Evolutionary conservation across 768 basidiomycete genomes (phyloP), one percentile per base, ranked within the genome.

Genomic region (Cystofilobasidium ferigula): DNA sequence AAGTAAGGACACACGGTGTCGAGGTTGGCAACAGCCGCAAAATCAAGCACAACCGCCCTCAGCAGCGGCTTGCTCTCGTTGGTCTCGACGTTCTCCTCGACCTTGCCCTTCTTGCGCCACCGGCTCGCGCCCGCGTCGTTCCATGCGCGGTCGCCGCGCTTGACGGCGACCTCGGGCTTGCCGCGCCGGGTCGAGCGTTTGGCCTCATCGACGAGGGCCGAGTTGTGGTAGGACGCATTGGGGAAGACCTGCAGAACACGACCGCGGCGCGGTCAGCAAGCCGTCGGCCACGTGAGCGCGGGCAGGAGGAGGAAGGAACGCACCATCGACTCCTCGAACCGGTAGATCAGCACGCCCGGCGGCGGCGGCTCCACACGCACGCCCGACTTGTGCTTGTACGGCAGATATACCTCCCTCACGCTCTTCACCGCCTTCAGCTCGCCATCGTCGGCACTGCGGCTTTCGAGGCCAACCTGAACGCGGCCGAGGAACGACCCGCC

Each of bases 401-500:
- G 92, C 0, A 97, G 79, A 77, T 85, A 98, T 12, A 99, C 82
- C 20, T 94, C 87, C 28, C 92, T 86, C 3, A 47, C 45, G 45
- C n/a, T n/a, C n/a, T n/a, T n/a, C n/a, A 13, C n/a, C 45, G 22
- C 2, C 22, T n/a, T 35, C 32, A 20, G 24, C 35, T 64, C 40
- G 28, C 42, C 64, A 22, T 56, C 34, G n/a, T 61, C 60, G 30
- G 30, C 6, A 47, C 3, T 26, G 30, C 13, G 40, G 7, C 30
- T 48, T 34, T 65, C 64, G 47, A 65, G 36, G 34, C 24, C 38
- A 18, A 94, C 78, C 1, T 81, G 82, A 30, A 89, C 87, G 69
- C 84, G 86, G 10, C 95, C 95, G 1, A 99, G 82, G 85, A 98
- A 97, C 48, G 85, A 80, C 10, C 89, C 90, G 30, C 88, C 84